Conservation (phyloP, 2,329 filamentous ascomycete genomes). For the Alternaria sp. region DNA sequence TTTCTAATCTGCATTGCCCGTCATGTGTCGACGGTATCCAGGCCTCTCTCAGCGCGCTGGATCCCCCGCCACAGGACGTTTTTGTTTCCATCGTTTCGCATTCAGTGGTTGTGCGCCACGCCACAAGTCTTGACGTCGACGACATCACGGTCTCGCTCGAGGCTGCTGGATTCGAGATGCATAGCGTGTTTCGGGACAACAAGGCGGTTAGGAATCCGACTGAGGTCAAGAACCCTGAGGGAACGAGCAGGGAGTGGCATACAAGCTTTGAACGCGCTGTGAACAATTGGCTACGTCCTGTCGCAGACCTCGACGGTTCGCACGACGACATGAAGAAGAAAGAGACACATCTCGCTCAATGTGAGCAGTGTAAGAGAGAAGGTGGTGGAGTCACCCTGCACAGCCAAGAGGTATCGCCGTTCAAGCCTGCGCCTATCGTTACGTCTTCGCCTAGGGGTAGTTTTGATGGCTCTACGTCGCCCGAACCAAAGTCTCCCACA, state of each 20-base stretch:
- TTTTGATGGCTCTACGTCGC: constrained; percentile 20
- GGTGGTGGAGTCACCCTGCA: constrained; percentile 34
- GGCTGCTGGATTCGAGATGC: constrained; percentile 67
- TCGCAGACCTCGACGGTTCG: constrained; percentile 13
- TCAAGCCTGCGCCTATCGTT: constrained; percentile 27
- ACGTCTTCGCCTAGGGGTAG: constrained; percentile 20
- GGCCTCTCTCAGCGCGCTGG: constrained; percentile 60
- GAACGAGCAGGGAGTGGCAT: constrained; percentile 39
- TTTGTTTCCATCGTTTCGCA: constrained; percentile 77
- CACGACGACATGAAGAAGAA: constrained; percentile 41
- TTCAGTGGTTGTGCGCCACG: constrained; percentile 69
- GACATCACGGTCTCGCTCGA: constrained; percentile 59
- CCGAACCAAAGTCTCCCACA: constrained; percentile 17
- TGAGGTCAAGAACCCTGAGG: constrained; percentile 22
- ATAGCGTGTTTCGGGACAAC: constrained; percentile 54
- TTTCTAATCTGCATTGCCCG: constrained; percentile 80
- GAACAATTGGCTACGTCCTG: constrained; percentile 36
- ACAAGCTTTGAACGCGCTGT: constrained; percentile 48
- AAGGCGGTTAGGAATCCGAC: constrained; percentile 21
- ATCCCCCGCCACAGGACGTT: constrained; percentile 64
- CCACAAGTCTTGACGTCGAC: constrained; percentile 51
- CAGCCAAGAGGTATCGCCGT: constrained; percentile 11
- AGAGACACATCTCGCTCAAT: constrained; percentile 44
- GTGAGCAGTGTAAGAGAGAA: constrained; percentile 47
- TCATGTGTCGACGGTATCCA: constrained; percentile 75